phyloP scores from a whole-genome alignment of 495 filamentous ascomycete species.

The Neurospora terricola region DNA sequence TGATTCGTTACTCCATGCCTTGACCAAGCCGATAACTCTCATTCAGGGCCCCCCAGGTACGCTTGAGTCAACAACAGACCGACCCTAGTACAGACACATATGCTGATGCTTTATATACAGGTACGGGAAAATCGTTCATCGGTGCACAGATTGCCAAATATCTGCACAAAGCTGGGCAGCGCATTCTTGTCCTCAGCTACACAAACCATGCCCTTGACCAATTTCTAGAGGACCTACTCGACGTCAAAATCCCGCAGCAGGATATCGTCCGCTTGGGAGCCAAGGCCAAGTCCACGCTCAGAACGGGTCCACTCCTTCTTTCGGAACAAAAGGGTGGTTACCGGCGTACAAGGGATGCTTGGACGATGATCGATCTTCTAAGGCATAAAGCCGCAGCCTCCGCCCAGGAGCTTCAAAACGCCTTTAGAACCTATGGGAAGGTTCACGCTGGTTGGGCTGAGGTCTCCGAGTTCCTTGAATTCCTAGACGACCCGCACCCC shows the following conservation, averaged over 20 bases:
- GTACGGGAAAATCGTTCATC: slow-evolving; percentile 74
- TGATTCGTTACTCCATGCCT: slow-evolving; percentile 42
- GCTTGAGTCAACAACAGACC: slow-evolving; percentile 2
- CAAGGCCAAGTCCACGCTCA: slow-evolving; percentile 39
- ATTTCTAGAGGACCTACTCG: slow-evolving; percentile 57
- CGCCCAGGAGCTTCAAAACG: slow-evolving; percentile 2
- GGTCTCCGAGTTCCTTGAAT: slow-evolving; percentile 56
- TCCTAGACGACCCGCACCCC: slow-evolving; percentile 37
- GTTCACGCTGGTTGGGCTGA: slow-evolving; percentile 14
- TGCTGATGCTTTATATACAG: slow-evolving; percentile 24
- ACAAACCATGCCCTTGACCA: slow-evolving; percentile 73
- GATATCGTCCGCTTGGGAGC: slow-evolving; percentile 60
- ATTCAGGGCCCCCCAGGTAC: slow-evolving; percentile 73
- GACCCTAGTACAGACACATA: not conserved
- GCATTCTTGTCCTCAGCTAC: slow-evolving; percentile 51
- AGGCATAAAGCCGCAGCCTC: slow-evolving; percentile 19
- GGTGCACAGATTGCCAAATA: slow-evolving; percentile 56
- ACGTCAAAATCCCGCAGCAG: slow-evolving; percentile 41
- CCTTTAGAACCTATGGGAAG: slow-evolving; percentile 1
- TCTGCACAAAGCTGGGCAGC: slow-evolving; percentile 41
- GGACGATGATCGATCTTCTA: slow-evolving; percentile 30
- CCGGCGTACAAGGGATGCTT: slow-evolving; percentile 19
- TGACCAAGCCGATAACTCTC: slow-evolving; percentile 47
- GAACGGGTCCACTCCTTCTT: slow-evolving; percentile 40
- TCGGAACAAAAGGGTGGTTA: slow-evolving; percentile 30